Base-by-base conservation (phyloP, 768 basidiomycete species). In the Leccinum boreale region DNA sequence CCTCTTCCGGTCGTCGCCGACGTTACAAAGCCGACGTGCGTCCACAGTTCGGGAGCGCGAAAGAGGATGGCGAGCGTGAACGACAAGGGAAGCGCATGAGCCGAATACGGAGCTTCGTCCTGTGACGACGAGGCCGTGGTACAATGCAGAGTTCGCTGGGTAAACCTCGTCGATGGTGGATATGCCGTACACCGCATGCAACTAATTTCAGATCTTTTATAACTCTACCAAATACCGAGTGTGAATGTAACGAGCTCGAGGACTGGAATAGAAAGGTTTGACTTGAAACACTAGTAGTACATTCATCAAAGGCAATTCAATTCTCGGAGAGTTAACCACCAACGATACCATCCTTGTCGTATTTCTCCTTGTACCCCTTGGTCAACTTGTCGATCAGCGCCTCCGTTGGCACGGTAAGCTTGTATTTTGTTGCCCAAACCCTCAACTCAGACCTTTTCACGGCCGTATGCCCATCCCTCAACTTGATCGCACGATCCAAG, bases 61-160 rank as follows among this genome's bases (percentile, higher is more conserved):
- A 31, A 5, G 11, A 31, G 31, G 31, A 31, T 31, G 31, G 31
- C 11, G 31, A 33, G 31, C 31, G 12, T 33, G 31, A 33, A 33
- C 31, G 31, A 33, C 31, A 33, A 5, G 31, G 31, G 31, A 33
- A 12, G 31, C 31, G 31, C 31, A 33, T 33, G 31, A 33, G 31
- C 12, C 31, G 31, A 33, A 5, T 12, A 5, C 31, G 31, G 31
- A 33, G 24, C 31, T 11, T 95, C 95, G 31, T 33, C 31, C 59
- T 96, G 98, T 99, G 70, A 98, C 12, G 31, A 31, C 31, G 11
- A 12, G 31, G 12, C 31, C 96, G 58, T 96, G 98, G 76, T 99
- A 98, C 33, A 35, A n/a, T n/a, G n/a, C n/a, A n/a, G n/a, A n/a
- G n/a, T n/a, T n/a, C n/a, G 14, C 12, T 33, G 5, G 33, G 33